Percentiles rank a stretch among this genome's conserved stretches.
Conservation (phyloP, 768 basidiomycete species). For the Neoboletus subvelutipes region DNA sequence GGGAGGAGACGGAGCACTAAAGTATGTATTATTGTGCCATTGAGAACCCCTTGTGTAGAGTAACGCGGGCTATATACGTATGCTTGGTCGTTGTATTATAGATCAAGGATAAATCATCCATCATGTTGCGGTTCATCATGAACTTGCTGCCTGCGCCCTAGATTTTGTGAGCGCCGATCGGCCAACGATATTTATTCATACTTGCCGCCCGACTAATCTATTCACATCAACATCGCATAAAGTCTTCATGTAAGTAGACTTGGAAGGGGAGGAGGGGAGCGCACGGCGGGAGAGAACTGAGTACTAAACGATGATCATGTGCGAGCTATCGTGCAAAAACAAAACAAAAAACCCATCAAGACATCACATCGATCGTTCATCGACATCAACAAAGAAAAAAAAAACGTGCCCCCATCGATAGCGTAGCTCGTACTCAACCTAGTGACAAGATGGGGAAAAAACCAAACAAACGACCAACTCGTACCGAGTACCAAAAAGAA, state of each 20-base stretch:
- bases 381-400: background rate
- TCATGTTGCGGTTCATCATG: too few species aligned
- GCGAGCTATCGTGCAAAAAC: background rate
- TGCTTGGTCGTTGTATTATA: constrained; percentile 1
- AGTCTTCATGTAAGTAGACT: background rate
- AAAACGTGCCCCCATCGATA: background rate
- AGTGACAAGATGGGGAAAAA: too few species aligned
- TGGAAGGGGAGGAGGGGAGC: background rate
- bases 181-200: too few species aligned
- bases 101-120: background rate
- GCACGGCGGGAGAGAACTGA: background rate
- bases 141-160: too few species aligned
- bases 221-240: background rate
- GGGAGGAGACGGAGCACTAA: constrained; percentile 89
- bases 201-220: background rate
- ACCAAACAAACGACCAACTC: background rate
- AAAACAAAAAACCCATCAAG: background rate
- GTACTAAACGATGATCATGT: background rate
- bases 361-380: background rate
- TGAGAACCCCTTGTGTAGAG: constrained; percentile 8
- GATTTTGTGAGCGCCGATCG: too few species aligned
- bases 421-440: background rate
- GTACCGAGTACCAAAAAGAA: background rate
- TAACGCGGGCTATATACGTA: background rate
- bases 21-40: too few species aligned